phyloP scores from a whole-genome alignment of 306 rosid species.

The Castanea mollissima region DNA sequence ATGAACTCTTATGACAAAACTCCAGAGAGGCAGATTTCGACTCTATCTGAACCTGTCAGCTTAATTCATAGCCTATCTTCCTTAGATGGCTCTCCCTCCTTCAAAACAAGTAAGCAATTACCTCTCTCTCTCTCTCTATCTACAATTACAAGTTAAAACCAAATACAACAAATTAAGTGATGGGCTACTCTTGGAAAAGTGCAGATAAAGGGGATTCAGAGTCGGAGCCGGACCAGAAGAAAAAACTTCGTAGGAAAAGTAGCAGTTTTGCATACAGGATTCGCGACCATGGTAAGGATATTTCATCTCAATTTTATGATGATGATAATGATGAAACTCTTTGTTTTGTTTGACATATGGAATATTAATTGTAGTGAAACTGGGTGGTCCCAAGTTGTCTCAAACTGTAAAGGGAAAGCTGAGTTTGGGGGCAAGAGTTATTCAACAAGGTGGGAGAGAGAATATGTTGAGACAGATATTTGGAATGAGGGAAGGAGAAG shows the following conservation, averaged over 20 bases:
- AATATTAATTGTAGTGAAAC: conserved; percentile 45
- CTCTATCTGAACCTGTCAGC: conserved; percentile 32
- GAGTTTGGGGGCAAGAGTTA: conserved; percentile 64
- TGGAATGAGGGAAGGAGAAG: conserved; percentile 61
- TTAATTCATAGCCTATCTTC: conserved; percentile 25
- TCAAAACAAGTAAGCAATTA: conserved; percentile 33
- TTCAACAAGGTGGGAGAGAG: conserved; percentile 73
- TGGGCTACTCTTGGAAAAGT: background rate
- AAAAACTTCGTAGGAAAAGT: conserved; percentile 27
- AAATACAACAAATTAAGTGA: background rate
- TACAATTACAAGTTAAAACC: background rate
- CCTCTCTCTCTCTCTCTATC: conserved; percentile 9
- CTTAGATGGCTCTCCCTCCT: conserved; percentile 31
- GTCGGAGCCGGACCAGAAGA: conserved; percentile 13
- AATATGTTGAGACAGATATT: conserved; percentile 66
- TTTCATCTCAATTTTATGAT: background rate
- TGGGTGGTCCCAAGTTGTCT: conserved; percentile 69
- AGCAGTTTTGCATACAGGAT: conserved; percentile 48
- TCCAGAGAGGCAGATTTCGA: conserved; percentile 4
- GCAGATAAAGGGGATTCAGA: conserved; percentile 32
- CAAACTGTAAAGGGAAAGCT: conserved; percentile 72
- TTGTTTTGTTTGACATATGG: background rate
- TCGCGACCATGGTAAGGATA: conserved; percentile 60
- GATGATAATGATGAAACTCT: background rate
- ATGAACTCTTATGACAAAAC: conserved; percentile 34